A percentile compares a stretch with the other conserved stretches of the same genome.
phyloP scores from a whole-genome alignment of 148 eudicot species.

The Rhododendron molle region DNA sequence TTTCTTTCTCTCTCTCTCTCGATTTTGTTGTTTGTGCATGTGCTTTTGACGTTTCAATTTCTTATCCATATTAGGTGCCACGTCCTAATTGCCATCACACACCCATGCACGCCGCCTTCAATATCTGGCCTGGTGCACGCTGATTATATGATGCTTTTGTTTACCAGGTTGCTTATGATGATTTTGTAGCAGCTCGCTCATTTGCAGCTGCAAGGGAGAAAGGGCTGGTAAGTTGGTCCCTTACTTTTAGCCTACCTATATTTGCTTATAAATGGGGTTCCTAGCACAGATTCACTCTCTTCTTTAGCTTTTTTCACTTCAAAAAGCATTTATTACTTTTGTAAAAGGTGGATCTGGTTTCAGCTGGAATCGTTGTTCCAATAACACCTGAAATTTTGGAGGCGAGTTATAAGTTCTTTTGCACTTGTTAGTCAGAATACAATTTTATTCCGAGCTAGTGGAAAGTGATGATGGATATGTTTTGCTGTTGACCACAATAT shows the following conservation, averaged over 20 bases:
- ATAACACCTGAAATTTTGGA: background rate
- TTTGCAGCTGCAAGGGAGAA: conserved; percentile 86
- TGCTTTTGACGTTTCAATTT: background rate
- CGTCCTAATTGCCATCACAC: background rate
- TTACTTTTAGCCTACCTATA: background rate
- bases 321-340: background rate
- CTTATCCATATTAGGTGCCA: background rate
- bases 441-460: background rate
- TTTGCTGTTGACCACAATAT: background rate
- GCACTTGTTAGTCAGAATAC: background rate
- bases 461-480: background rate
- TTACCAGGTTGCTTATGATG: conserved; percentile 86
- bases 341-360: too few relatives aligned
- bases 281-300: background rate
- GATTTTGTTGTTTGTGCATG: background rate
- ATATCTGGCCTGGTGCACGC: background rate
- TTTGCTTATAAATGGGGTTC: background rate
- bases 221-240: conserved; percentile 73
- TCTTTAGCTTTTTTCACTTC: background rate
- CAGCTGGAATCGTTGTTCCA: too few relatives aligned
- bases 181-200: conserved; percentile 89
- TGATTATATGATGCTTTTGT: background rate
- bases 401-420: background rate
- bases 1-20: background rate
- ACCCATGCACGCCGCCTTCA: background rate